Conservation (phyloP, 495 filamentous ascomycete species). For the Podospora australis region DNA sequence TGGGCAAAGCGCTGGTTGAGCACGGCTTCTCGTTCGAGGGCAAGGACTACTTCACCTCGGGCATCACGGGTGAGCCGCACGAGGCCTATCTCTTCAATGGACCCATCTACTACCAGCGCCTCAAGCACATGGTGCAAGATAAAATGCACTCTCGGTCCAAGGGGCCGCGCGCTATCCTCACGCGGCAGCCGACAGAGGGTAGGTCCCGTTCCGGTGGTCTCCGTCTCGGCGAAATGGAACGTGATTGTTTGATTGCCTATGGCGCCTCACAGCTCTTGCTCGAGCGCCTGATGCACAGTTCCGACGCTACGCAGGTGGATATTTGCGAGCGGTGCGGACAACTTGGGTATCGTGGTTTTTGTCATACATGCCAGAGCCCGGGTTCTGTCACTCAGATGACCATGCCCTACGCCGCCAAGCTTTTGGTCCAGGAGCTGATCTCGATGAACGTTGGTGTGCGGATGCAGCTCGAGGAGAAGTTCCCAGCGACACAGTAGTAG, state of each 20-base stretch:
- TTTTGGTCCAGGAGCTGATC: slow-evolving; percentile 91
- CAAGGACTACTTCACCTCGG: slow-evolving; percentile 91
- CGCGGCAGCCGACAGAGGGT: slow-evolving; percentile 94
- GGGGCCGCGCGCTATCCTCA: slow-evolving; percentile 84
- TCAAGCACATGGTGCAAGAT: slow-evolving; percentile 99
- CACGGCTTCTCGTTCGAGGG: slow-evolving; percentile 93
- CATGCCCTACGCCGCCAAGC: slow-evolving; percentile 98
- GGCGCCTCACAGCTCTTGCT: slow-evolving; percentile 87
- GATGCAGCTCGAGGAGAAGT: slow-evolving; percentile 85
- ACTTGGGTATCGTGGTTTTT: slow-evolving; percentile 93
- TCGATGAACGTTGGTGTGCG: slow-evolving; percentile 94
- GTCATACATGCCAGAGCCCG: slow-evolving; percentile 79
- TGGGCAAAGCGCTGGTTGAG: slow-evolving; percentile 75
- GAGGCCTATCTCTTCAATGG: slow-evolving; percentile 98
- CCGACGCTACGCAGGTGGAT: slow-evolving; percentile 83
- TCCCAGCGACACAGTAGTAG: too few relatives aligned
- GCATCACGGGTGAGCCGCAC: slow-evolving; percentile 88
- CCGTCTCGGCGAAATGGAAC: slow-evolving; percentile 96
- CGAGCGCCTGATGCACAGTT: slow-evolving; percentile 89
- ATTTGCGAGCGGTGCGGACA: slow-evolving; percentile 88
- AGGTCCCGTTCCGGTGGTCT: slow-evolving; percentile 87
- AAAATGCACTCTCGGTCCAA: slow-evolving; percentile 97
- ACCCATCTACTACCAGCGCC: slow-evolving; percentile 98
- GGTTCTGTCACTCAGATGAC: slow-evolving; percentile 78
- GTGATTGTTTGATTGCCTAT: slow-evolving; percentile 94